Evolutionary conservation across 345 rosid genomes (phyloP).

Genomic region (Brassica cretica): DNA sequence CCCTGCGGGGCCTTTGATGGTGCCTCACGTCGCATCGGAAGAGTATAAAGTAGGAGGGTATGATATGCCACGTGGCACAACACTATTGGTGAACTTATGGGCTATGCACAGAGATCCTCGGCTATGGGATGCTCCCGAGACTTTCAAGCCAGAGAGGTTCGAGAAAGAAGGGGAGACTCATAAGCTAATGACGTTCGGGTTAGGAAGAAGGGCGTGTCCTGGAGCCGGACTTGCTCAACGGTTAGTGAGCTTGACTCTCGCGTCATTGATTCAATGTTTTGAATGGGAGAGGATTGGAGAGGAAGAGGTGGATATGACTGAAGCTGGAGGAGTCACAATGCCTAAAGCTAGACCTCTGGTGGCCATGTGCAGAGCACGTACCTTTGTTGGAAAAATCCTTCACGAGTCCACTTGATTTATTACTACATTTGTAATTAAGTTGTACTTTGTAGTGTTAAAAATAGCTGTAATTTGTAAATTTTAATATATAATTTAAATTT

Average conservation of each 20-base stretch:
- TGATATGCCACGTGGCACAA: constrained; percentile 42
- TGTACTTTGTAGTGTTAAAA: too few relatives aligned
- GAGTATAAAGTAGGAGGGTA: constrained; percentile 43
- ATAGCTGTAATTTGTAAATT: too few relatives aligned
- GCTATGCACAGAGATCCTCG: constrained; percentile 28
- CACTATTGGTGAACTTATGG: constrained; percentile 29
- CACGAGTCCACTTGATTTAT: neutral
- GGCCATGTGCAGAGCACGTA: constrained; percentile 44
- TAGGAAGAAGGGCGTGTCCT: constrained; percentile 56
- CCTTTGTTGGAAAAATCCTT: constrained; percentile 16
- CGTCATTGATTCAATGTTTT: constrained; percentile 31
- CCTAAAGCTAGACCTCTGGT: constrained; percentile 43
- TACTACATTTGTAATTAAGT: too few relatives aligned
- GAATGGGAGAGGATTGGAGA: constrained; percentile 35
- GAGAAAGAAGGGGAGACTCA: constrained; percentile 34
- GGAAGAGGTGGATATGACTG: constrained; percentile 42
- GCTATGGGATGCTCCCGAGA: constrained; percentile 31
- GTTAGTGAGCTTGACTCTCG: constrained; percentile 22
- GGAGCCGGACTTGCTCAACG: constrained; percentile 46
- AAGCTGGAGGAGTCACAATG: constrained; percentile 43
- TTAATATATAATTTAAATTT: too few relatives aligned
- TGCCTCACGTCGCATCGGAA: constrained; percentile 41
- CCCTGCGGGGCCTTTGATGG: constrained; percentile 39
- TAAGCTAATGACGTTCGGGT: constrained; percentile 47
- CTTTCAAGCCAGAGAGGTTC: constrained; percentile 35